Base-by-base conservation (phyloP, 2,329 filamentous ascomycete genomes). In the Epichloe typhina region DNA sequence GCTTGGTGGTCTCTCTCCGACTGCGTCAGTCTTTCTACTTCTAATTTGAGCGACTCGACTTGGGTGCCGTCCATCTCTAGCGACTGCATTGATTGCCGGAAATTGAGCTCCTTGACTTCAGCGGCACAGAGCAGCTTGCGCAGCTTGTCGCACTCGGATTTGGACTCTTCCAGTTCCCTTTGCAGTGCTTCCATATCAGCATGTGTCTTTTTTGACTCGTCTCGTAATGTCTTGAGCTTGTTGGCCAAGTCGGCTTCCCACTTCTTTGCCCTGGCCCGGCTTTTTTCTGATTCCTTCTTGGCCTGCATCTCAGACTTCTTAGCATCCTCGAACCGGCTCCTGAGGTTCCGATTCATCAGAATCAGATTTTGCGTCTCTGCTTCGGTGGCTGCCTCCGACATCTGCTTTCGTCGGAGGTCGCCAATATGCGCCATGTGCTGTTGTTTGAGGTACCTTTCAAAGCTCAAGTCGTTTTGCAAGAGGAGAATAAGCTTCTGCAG, bases 381-480 rank as follows among this genome's bases (percentile, higher is more conserved):
- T 62, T 91, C 87, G 1, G 80, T 84, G 2, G 86, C 84, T 7
- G 85, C 85, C 63, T 90, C 84, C 56, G 79, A 79, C 55, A 91
- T 80, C 52, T 88, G 83, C 54, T 82, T 82, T 13, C 85, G 76
- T 57, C 86, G 83, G 41, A 93, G 68, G 59, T 88, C 84, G 1
- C 86, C 86, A 61, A 93, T 90, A 53, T 91, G 86, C 2, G 83
- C 79, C 56, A 90, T 79, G 63, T 91, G 87, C 60, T 93, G 87
- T 56, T 88, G 80, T 62, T 90, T 91, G 59, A 91, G 75, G 64
- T 88, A 91, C 26, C 85, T 76, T 64, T 93, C 88, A 60, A 91
- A 93, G 56, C 85, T 86, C 42, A 93, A 72, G 58, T 93, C 86
- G 54, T 90, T 93, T 43, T 84, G 81, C 11, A 93, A 66, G 2